Conservation (phyloP, 2,329 filamentous ascomycete genomes). For the Clarireedia paspali region DNA sequence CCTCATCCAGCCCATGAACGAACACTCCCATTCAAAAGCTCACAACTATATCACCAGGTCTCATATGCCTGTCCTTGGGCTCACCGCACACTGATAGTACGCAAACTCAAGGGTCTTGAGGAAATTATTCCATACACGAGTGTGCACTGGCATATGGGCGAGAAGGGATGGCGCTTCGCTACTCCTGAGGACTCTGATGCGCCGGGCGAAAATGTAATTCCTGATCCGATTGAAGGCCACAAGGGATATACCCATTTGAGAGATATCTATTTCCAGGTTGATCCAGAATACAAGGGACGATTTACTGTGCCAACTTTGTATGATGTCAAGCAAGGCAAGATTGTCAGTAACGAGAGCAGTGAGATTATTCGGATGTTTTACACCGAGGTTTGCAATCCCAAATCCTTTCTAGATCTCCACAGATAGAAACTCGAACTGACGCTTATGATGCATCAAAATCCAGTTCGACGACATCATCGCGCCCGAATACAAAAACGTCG, state of each 20-base stretch:
- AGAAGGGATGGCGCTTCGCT: constrained; percentile 61
- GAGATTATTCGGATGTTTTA: constrained; percentile 85
- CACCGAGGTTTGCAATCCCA: constrained; percentile 49
- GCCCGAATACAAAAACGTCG: constrained; percentile 49
- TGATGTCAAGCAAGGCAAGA: constrained; percentile 55
- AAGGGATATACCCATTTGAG: constrained; percentile 59
- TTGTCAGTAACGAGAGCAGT: constrained; percentile 76
- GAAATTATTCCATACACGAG: constrained; percentile 56
- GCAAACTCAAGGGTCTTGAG: constrained; percentile 87
- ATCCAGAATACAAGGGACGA: constrained; percentile 57
- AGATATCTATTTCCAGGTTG: constrained; percentile 58
- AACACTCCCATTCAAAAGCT: constrained; percentile 44
- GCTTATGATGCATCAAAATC: constrained; percentile 23
- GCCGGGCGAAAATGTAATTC: constrained; percentile 54
- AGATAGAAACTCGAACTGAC: not conserved
- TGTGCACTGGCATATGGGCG: constrained; percentile 55
- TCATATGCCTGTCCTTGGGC: constrained; percentile 57
- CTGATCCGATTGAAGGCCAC: constrained; percentile 52
- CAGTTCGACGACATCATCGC: constrained; percentile 68
- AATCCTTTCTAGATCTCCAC: not conserved
- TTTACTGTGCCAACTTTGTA: constrained; percentile 65
- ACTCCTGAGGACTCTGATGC: constrained; percentile 47
- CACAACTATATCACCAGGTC: constrained; percentile 12
- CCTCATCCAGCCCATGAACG: constrained; percentile 74
- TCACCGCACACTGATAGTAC: constrained; percentile 76